phyloP scores from a whole-genome alignment of 139 green algal species.

The Chlorella ohadii region DNA sequence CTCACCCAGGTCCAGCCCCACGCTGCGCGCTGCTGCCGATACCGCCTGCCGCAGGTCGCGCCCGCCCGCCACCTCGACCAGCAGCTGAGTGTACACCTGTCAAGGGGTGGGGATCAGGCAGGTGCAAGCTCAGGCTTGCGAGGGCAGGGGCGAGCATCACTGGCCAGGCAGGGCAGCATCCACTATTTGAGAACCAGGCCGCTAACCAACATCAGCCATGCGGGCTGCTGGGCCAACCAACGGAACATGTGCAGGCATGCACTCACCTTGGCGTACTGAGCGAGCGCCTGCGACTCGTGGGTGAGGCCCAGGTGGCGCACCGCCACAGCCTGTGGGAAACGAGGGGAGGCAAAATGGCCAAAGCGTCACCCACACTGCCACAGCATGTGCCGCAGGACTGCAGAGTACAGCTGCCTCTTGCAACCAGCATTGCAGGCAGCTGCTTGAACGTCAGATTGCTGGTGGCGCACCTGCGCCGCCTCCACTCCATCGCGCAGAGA shows the following conservation, averaged over 20 bases:
- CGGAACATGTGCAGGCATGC: no score
- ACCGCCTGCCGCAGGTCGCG: conserved; percentile 8
- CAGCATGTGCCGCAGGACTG: no score
- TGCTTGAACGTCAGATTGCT: no score
- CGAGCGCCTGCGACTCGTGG: conserved; percentile 15
- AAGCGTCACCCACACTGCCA: no score
- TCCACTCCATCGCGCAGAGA: neutral
- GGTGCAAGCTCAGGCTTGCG: neutral
- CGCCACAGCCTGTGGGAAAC: neutral
- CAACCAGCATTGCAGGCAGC: neutral
- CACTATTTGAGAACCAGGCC: no score
- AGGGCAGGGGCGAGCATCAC: no score
- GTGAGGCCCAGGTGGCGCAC: conserved; percentile 30
- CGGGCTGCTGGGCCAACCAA: no score
- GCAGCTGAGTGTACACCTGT: conserved; percentile 26
- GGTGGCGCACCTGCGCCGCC: neutral
- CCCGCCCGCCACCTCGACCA: neutral
- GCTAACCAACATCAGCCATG: no score
- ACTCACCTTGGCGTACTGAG: neutral
- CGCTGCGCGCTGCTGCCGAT: neutral
- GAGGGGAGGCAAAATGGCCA: no score
- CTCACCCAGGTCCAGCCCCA: conserved; percentile 26
- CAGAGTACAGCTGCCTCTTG: no score
- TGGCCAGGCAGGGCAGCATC: no score
- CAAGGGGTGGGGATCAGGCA: neutral